These are phyloP conservation scores for Cunninghamia lanceolata DNA, from an alignment of 75 land plant species.

Conservation along the genomic window DNA sequence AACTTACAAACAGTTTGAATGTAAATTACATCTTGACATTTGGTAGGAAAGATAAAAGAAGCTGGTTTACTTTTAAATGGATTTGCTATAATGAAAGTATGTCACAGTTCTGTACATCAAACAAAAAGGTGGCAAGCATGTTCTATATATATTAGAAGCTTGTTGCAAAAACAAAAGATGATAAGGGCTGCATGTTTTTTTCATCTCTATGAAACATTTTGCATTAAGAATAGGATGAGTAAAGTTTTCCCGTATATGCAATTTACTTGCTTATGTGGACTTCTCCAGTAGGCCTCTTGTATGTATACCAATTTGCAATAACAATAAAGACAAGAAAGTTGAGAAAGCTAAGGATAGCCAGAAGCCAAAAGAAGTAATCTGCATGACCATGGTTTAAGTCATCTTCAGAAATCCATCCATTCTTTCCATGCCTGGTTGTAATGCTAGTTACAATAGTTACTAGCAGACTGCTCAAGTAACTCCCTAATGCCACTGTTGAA, in stretches of 20 bases:
- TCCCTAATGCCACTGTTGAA: constrained; percentile 64
- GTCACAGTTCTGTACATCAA: constrained; percentile 1
- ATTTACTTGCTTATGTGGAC: constrained; percentile 2
- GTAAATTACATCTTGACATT: background rate
- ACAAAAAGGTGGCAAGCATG: background rate
- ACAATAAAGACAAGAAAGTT: constrained; percentile 40
- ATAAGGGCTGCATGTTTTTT: background rate
- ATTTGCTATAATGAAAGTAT: background rate
- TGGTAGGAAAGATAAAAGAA: background rate
- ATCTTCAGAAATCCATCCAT: constrained; percentile 73
- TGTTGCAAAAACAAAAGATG: background rate
- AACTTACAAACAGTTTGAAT: background rate
- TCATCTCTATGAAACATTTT: background rate
- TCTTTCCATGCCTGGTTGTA: constrained; percentile 45
- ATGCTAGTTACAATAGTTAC: constrained; percentile 58
- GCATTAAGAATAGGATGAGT: background rate
- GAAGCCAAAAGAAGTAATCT: constrained; percentile 75
- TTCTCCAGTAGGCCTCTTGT: constrained; percentile 31
- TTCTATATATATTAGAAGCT: background rate
- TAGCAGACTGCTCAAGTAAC: constrained; percentile 63
- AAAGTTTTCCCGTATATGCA: background rate
- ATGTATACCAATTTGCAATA: constrained; percentile 46
- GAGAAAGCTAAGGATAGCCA: constrained; percentile 58
- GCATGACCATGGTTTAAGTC: constrained; percentile 74
- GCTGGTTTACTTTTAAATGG: background rate